Base-by-base conservation (phyloP, 306 rosid species). In the Begonia peltatifolia region DNA sequence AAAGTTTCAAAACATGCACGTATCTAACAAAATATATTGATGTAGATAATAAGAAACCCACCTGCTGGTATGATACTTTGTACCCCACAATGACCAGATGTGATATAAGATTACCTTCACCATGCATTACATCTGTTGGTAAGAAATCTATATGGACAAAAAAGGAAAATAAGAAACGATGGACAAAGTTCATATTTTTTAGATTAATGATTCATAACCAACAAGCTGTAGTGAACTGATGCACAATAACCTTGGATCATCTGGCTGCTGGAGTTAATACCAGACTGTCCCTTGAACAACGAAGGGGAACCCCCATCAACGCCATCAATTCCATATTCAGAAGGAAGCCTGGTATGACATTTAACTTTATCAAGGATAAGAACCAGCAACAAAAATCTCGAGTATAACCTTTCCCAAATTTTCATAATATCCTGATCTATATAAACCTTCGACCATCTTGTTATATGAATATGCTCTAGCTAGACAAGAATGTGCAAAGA, bases 241-340 rank as follows among this genome's bases (percentile, higher is more conserved):
- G 35, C 35, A 25, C 35, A 53, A 61, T 55, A 73, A 84, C 97
- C 97, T 43, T 68, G 75, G 47, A 89, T 72, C 72, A 85, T 64
- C 67, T 89, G 95, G 58, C 75, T 62, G 60, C 87, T 84, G 44
- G 95, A 85, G 64, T 82, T 89, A 52, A 80, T 76, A 69, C 65
- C 61, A 14, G 83, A 82, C 41, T 74, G 79, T 53, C 57, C 67
- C 14, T 54, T 65, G 64, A 89, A 89, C 64, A 89, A 68, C 23
- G 80, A 80, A 63, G 97, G 97, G 48, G 97, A 89, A 62, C 97
- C 97, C 60, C 95, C 95, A 68, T 89, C 97, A 50, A 85, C 30
- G 51, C 97, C 97, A 68, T 89, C 97, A 61, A 89, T 74, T 35
- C 95, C 97, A 67, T 89, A 85, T 69, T 82, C 78, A 15, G 76